These are phyloP conservation scores for Gossypium stocksii DNA, from an alignment of 345 rosid species.

Conservation along the genomic window DNA sequence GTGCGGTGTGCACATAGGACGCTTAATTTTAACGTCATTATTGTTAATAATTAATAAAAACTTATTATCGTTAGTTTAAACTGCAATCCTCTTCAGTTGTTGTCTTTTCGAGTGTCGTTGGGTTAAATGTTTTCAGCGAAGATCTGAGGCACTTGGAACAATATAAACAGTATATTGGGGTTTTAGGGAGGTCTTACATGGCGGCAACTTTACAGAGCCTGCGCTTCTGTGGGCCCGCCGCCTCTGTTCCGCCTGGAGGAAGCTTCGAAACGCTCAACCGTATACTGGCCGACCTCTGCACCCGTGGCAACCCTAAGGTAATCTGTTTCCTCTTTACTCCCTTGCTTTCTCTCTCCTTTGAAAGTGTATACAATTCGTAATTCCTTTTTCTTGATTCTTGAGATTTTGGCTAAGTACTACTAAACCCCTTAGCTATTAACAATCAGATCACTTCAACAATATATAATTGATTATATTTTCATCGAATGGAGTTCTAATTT, in stretches of 20 bases:
- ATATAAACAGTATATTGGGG: too few species aligned
- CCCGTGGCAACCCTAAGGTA: conserved; percentile 74
- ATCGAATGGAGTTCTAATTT: conserved; percentile 1
- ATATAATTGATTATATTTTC: not conserved
- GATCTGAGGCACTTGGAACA: too few species aligned
- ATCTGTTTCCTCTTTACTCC: not conserved
- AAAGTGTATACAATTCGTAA: not conserved
- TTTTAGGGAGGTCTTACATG: conserved; percentile 19
- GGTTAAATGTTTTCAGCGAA: not conserved
- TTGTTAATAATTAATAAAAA: too few species aligned
- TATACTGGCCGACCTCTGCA: conserved; percentile 78
- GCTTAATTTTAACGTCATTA: not conserved
- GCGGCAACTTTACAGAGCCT: conserved; percentile 57
- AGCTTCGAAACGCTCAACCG: conserved; percentile 77
- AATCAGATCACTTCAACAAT: not conserved
- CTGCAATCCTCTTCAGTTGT: not conserved
- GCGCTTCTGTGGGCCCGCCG: conserved; percentile 47
- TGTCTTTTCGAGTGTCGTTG: not conserved
- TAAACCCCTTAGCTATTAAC: not conserved
- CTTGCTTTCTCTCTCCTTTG: conserved; percentile 10
- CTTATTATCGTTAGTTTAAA: not conserved
- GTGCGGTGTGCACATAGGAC: not conserved
- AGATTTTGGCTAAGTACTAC: not conserved
- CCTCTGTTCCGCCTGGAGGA: conserved; percentile 49
- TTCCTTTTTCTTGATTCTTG: not conserved